Evolutionary conservation across 352 stramenopile species (phyloP), one percentile per base, ranked within the genome.

Genomic region (Phytophthora capsici): DNA sequence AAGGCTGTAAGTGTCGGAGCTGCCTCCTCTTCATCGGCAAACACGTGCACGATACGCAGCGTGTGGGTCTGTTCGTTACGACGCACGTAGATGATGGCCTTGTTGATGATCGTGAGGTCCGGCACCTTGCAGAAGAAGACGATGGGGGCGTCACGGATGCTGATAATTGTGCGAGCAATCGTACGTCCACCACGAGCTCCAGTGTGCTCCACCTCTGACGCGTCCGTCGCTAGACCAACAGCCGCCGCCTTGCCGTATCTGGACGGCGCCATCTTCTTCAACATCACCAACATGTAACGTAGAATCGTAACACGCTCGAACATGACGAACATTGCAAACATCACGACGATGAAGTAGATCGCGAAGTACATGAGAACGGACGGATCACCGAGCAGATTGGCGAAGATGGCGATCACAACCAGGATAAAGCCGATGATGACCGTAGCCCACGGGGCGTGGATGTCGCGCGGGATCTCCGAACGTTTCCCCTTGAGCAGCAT

Each of bases 41-140:
- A 71, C 48, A 71, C 63, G 77, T 98, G 93, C 36, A 98, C 90
- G 34, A 98, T 85, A 49, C 92, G 89, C 30, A 98, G 65, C 50
- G 85, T 92, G 63, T 86, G 80, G n/a, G 89, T 98, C 78, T 98
- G 91, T 62, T 95, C 86, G 78, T 98, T 98, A 56, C 90, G 87
- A 50, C 88, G 88, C 72, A 98, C 93, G 71, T 98, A 98, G 40
- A 98, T 75, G 54, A 98, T 95, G 8, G 93, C 93, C 76, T 98
- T 98, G 80, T 98, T 98, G 67, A 98, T 86, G 51, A 90, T 87
- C 57, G 92, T 94, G 32, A 98, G 76, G 70, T 98, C 93, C 30
- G 91, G 78, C 2, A 81, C 66, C 78, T 98, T 98, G 75, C 77
- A 90, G 65, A 97, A 98, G 80, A 93, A 93, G 65, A 98, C 97